Evolutionary conservation across 2,329 filamentous ascomycete species (phyloP).

Genomic region (Colletotrichum sp.): DNA sequence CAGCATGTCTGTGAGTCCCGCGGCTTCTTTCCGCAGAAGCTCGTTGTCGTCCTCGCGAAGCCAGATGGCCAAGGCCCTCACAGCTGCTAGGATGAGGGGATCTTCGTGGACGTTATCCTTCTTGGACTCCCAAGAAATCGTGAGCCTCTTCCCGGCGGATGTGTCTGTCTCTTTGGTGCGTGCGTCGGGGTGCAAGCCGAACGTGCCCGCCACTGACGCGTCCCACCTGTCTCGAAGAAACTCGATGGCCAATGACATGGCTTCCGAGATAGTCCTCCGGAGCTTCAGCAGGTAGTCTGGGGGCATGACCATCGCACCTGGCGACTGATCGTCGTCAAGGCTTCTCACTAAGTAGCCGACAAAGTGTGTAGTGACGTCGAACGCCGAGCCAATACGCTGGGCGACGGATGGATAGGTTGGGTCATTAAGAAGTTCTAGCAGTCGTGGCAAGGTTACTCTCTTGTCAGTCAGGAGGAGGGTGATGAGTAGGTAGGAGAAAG

Average conservation of each 20-base stretch:
- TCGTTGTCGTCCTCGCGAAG: slow-evolving; percentile 72
- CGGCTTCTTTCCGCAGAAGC: slow-evolving; percentile 57
- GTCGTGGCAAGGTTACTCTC: slow-evolving; percentile 63
- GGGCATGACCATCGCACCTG: slow-evolving; percentile 49
- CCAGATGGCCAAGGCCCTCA: slow-evolving; percentile 68
- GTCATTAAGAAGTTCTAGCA: slow-evolving; percentile 63
- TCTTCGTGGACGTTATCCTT: slow-evolving; percentile 55
- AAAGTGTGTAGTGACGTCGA: slow-evolving; percentile 67
- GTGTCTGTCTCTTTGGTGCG: slow-evolving; percentile 49
- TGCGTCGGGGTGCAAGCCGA: slow-evolving; percentile 64
- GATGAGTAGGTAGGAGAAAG: slow-evolving; percentile 66
- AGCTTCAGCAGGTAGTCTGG: slow-evolving; percentile 67
- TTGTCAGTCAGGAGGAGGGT: slow-evolving; percentile 72
- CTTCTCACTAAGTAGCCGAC: slow-evolving; percentile 61
- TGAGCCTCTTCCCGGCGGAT: slow-evolving; percentile 47
- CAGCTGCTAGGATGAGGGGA: slow-evolving; percentile 61
- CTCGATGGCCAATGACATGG: slow-evolving; percentile 66
- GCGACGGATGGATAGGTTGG: slow-evolving; percentile 56
- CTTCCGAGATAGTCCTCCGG: slow-evolving; percentile 64
- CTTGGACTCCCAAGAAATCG: slow-evolving; percentile 64
- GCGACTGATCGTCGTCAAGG: slow-evolving; percentile 50
- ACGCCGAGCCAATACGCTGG: slow-evolving; percentile 61
- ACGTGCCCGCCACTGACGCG: slow-evolving; percentile 64
- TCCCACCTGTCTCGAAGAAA: slow-evolving; percentile 75
- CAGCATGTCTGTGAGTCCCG: slow-evolving; percentile 67